Evolutionary conservation across 306 rosid genomes (phyloP).

Genomic region (Trifolium repens): DNA sequence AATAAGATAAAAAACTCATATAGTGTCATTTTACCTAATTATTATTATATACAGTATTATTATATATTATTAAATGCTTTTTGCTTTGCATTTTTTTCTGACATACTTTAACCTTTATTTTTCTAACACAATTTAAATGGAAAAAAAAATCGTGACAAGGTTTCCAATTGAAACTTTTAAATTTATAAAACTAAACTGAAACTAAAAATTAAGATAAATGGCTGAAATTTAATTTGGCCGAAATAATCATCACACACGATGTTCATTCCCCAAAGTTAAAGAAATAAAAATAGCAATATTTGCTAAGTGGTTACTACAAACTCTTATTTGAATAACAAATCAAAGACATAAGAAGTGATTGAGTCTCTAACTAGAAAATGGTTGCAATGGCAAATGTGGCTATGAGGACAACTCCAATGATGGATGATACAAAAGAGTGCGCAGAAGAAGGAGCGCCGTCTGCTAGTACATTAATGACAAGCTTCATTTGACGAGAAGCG

Average conservation of each 20-base stretch:
- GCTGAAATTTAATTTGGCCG: neutral
- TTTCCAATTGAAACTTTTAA: neutral
- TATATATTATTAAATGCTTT: too few relatives aligned
- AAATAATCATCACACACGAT: neutral
- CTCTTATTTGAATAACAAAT: neutral
- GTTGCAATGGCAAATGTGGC: neutral
- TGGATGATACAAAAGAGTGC: neutral
- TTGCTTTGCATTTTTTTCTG: too few relatives aligned
- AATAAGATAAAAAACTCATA: too few relatives aligned
- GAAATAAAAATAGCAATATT: neutral
- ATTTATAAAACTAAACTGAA: too few relatives aligned
- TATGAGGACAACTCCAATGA: neutral
- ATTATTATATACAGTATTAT: too few relatives aligned
- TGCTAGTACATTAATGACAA: neutral
- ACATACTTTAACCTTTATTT: too few relatives aligned
- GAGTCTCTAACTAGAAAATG: neutral
- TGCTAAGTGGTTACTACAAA: neutral
- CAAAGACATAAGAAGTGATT: neutral
- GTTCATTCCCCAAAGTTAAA: neutral
- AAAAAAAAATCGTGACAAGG: neutral
- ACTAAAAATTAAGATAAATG: too few relatives aligned
- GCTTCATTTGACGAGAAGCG: constrained; percentile 6
- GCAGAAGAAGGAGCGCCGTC: constrained; percentile 4
- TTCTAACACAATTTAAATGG: neutral
- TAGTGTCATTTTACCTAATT: too few relatives aligned